phyloP scores from a whole-genome alignment of 1,139 yeast genomes.

The Pichia sp. region DNA sequence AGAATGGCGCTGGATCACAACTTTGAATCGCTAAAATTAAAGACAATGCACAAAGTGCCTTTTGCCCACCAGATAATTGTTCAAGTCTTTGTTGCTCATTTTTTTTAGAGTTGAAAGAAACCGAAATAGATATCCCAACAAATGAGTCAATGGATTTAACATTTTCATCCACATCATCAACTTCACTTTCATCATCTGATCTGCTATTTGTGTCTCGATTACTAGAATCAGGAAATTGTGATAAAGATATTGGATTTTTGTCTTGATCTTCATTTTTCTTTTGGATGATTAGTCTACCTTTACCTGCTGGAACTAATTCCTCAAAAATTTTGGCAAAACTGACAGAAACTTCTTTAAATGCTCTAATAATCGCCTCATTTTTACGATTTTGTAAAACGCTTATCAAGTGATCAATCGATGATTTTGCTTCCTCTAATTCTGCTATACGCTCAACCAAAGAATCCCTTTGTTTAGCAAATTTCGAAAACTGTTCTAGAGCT shows the following conservation, averaged over 20 bases:
- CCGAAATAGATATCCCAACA: slow-evolving; percentile 78
- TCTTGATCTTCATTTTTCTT: slow-evolving; percentile 29
- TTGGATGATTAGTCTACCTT: slow-evolving; percentile 67
- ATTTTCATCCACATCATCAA: slow-evolving; percentile 22
- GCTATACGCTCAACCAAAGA: slow-evolving; percentile 56
- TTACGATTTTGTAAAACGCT: slow-evolving; percentile 69
- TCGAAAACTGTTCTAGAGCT: slow-evolving; percentile 78
- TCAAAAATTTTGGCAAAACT: slow-evolving; percentile 72
- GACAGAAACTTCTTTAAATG: slow-evolving; percentile 69
- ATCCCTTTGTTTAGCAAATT: slow-evolving; percentile 67
- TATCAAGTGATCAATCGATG: slow-evolving; percentile 67
- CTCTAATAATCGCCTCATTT: slow-evolving; percentile 71
- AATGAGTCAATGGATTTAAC: slow-evolving; percentile 40
- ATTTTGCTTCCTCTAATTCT: slow-evolving; percentile 65
- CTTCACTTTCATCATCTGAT: slow-evolving; percentile 22
- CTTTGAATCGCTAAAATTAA: slow-evolving; percentile 87
- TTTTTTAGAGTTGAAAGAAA: slow-evolving; percentile 79
- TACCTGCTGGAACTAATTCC: slow-evolving; percentile 76
- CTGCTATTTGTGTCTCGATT: slow-evolving; percentile 20
- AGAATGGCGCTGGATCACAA: slow-evolving; percentile 96
- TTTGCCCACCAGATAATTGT: slow-evolving; percentile 94
- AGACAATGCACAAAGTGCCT: slow-evolving; percentile 90
- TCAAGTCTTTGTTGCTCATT: slow-evolving; percentile 87
- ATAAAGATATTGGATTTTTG: slow-evolving; percentile 12
- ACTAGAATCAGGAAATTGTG: slow-evolving; percentile 19